Percentiles rank a stretch among this genome's conserved stretches.
phyloP scores from a whole-genome alignment of 345 rosid genomes.

The Brassica carinata region DNA sequence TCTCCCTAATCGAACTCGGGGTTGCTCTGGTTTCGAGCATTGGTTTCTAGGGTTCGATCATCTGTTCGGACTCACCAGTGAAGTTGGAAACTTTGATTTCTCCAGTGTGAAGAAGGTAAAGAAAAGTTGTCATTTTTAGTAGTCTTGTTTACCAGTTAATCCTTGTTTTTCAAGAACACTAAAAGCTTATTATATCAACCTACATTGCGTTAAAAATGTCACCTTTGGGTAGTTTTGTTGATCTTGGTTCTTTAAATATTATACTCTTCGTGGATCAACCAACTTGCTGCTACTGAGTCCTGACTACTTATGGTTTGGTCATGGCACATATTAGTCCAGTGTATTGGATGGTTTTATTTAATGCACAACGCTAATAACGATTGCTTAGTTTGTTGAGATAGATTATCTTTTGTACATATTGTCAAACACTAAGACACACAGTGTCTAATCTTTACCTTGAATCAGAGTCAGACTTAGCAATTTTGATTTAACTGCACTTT shows the following conservation, averaged over 20 bases:
- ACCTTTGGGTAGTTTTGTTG: constrained; percentile 10
- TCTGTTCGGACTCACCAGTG: background rate
- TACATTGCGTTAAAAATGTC: background rate
- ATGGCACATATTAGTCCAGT: background rate
- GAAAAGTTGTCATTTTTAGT: background rate
- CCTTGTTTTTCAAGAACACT: background rate
- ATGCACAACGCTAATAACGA: background rate
- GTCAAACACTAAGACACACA: no score
- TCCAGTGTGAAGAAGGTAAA: constrained; percentile 16
- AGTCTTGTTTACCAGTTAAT: background rate
- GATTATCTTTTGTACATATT: background rate
- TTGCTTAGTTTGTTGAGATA: background rate
- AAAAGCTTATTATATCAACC: background rate
- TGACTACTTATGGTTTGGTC: background rate
- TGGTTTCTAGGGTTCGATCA: constrained; percentile 1
- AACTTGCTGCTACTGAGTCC: background rate
- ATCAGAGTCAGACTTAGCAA: background rate
- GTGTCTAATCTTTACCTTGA: background rate
- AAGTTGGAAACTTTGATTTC: constrained; percentile 1
- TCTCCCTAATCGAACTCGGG: constrained; percentile 24
- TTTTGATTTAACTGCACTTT: background rate
- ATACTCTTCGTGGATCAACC: background rate
- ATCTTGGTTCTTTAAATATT: background rate
- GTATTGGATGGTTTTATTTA: background rate
- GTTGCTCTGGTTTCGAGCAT: constrained; percentile 1